Evolutionary conservation across 2,329 filamentous ascomycete species (phyloP), one percentile per base, ranked within the genome.

Genomic region (Trichoderma hamatum): DNA sequence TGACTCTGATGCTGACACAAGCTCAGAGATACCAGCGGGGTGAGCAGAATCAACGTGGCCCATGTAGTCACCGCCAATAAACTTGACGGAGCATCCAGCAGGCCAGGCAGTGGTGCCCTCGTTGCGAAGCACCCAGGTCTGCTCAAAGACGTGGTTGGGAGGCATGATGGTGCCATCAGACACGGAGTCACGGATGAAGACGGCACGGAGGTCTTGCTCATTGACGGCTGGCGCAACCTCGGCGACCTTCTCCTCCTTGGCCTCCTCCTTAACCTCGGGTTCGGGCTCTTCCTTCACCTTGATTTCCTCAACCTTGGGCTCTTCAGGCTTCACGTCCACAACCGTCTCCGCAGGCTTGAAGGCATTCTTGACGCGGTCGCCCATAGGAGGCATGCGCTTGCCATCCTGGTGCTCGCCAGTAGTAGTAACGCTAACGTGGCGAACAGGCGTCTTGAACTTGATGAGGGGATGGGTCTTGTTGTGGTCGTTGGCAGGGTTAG

Each of bases 401-500:
- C 91, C 91, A 73, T 89, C 84, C 70, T 86, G 86, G 74, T 93
- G 89, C 80, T 97, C 93, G 65, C 91, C 91, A 72, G 91, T 85
- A 10, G 95, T 98, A 61, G 89, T 94, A 64, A 99, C 92, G 71
- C 88, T 94, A 43, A 97, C 92, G 73, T 92, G 91, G 73, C 93
- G 92, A 60, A 99, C 91, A 11, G 95, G 92, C 2, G 92, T 96
- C 86, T 93, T 97, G 84, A 99, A 94, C 83, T 97, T 97, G 84
- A 99, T 94, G 74, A 99, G 84, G 32, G 96, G 96, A 76, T 99
- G 96, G n/a, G 94, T 97, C 80, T 89, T 90, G 84, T 98, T 97
- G 84, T 99, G 96, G 26, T 83, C 84, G 80, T 96, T 95, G 72
- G 85, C 84, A 9, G 96, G 96, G 75, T 89, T 89, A 60, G 95